phyloP scores from a whole-genome alignment of 2,329 filamentous ascomycete genomes.

The Geosmithia flava region DNA sequence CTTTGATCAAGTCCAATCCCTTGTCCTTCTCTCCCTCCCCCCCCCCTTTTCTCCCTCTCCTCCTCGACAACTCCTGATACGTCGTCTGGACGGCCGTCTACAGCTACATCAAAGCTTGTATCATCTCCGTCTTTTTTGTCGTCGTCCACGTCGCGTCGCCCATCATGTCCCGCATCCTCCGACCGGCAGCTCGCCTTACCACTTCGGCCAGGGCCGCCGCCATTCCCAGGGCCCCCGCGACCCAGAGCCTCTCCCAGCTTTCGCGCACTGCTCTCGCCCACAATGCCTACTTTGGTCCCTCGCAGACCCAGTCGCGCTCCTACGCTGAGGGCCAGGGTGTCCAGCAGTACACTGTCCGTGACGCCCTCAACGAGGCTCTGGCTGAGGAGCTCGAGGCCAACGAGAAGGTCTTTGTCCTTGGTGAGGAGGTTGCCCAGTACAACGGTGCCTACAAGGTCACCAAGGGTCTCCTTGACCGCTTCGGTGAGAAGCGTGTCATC shows the following conservation, averaged over 20 bases:
- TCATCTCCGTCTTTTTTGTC: conserved; percentile 1
- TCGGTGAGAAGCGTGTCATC: conserved; percentile 94
- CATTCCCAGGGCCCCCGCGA: conserved; percentile 16
- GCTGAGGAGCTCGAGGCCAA: conserved; percentile 94
- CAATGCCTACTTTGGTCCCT: conserved; percentile 23
- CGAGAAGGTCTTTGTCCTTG: conserved; percentile 88
- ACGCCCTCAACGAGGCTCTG: conserved; percentile 94
- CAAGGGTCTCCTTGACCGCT: conserved; percentile 91
- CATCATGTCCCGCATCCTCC: conserved; percentile 42
- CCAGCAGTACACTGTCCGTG: conserved; percentile 94
- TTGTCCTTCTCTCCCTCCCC: neutral
- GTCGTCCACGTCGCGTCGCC: neutral
- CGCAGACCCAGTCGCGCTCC: conserved; percentile 29
- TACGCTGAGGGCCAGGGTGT: conserved; percentile 47
- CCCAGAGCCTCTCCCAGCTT: conserved; percentile 22
- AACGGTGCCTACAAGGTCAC: conserved; percentile 99
- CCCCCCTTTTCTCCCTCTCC: too few species aligned
- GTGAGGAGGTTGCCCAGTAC: conserved; percentile 98
- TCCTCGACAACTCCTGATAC: neutral
- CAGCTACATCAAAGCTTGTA: neutral
- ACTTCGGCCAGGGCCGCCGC: conserved; percentile 23
- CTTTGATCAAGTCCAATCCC: neutral
- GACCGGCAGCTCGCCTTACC: conserved; percentile 36
- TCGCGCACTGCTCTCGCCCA: conserved; percentile 22
- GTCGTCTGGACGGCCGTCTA: neutral